phyloP scores from a whole-genome alignment of 257 asterid species.

The Capsicum chinense region DNA sequence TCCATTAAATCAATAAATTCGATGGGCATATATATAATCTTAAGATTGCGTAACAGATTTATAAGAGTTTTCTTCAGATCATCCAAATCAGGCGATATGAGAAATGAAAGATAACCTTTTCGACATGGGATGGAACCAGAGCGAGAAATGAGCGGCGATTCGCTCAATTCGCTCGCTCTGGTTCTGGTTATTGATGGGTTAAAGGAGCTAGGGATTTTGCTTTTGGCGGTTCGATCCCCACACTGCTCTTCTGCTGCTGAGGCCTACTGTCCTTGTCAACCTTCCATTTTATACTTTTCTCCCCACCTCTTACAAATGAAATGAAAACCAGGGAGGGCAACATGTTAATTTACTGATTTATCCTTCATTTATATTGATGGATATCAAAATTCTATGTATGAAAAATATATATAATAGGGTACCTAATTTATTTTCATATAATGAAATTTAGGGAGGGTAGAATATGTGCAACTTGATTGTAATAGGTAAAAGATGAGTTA shows the following conservation, averaged over 20 bases:
- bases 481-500: no score
- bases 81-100: neutral
- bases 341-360: no score
- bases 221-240: conserved; percentile 9
- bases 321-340: no score
- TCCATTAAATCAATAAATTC: neutral
- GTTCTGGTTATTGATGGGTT: neutral
- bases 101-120: conserved; percentile 6
- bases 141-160: conserved; percentile 29
- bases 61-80: neutral
- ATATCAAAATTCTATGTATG: no score
- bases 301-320: no score
- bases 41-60: neutral
- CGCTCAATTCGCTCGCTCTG: conserved; percentile 25
- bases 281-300: neutral
- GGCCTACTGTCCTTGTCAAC: neutral
- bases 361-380: no score
- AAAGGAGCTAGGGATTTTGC: conserved; percentile 12
- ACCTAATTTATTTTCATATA: no score
- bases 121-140: conserved; percentile 28
- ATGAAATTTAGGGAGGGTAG: no score
- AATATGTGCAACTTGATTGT: no score
- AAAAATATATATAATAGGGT: no score
- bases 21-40: neutral
- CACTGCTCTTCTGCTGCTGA: no score